A percentile compares a stretch with the other conserved stretches of the same genome.
Evolutionary conservation across 2,329 filamentous ascomycete genomes (phyloP).

Genomic region (Fusarium pseudoanthophilum): DNA sequence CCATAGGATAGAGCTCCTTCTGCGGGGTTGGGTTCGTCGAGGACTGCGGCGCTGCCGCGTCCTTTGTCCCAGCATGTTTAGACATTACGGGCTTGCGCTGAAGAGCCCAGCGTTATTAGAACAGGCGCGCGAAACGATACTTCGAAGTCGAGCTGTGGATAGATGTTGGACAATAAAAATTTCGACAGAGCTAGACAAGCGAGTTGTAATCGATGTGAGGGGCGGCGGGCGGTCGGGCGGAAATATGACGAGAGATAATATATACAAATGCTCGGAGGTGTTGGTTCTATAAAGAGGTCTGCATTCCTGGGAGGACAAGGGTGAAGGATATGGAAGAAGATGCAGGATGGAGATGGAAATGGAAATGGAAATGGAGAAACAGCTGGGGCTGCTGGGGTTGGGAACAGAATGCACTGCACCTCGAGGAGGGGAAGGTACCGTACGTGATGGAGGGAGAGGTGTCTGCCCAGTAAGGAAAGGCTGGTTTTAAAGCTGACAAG

Average conservation of each 20-base stretch:
- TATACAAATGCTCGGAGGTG: conserved; percentile 11
- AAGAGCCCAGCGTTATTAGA: conserved; percentile 20
- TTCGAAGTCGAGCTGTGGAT: conserved; percentile 10
- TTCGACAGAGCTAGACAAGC: conserved; percentile 22
- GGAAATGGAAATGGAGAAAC: conserved; percentile 29
- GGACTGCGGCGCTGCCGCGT: conserved; percentile 41
- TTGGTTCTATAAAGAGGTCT: conserved; percentile 2
- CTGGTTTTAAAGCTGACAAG: conserved; percentile 27
- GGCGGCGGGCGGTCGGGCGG: conserved; percentile 12
- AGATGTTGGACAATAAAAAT: conserved; percentile 17
- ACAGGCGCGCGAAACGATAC: background rate
- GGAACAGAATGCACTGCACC: conserved; percentile 8
- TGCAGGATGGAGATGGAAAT: conserved; percentile 5
- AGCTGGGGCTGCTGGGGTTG: conserved; percentile 34
- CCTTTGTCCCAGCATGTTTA: conserved; percentile 38
- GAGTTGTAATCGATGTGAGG: conserved; percentile 19
- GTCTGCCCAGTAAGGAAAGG: conserved; percentile 36
- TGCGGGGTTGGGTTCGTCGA: conserved; percentile 40
- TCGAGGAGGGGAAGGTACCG: conserved; percentile 18
- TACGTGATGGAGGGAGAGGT: conserved; percentile 15
- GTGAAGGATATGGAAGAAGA: background rate
- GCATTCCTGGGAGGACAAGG: conserved; percentile 16
- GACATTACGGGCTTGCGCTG: conserved; percentile 33
- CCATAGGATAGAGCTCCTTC: conserved; percentile 75
- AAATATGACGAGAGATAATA: background rate